Base-by-base conservation (phyloP, 371 early-diverging fungal species). In the Mucor lusitanicus region DNA sequence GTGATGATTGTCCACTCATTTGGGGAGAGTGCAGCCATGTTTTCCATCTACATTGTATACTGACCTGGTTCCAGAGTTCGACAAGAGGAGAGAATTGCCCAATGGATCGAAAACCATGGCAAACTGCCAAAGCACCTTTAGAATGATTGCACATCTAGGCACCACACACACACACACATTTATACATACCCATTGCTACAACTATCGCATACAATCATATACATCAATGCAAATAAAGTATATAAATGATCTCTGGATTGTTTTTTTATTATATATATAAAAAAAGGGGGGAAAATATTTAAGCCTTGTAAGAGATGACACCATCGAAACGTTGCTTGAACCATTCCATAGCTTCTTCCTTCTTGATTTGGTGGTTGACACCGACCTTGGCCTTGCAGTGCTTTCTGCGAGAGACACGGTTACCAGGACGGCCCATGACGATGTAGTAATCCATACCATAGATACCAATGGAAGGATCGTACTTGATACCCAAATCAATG, bases 401-500 rank as follows among this genome's bases (percentile, higher is more conserved):
- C 93, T 95, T 98, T 84, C 99, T 94, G 74, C 97, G 94, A 71
- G 97, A 82, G 73, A 99, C 96, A 77, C 99, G 94, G 90, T 85
- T 86, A 75, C 99, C 99, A 62, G 98, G 97, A 82, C 99, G 96
- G 68, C 95, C 94, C 91, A 99, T 93, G 85, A 97, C 96, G 76
- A 99, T 94, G 88, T 91, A 95, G 86, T 97, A 98, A 87, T 98
- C 97, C 96, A 99, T 94, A 78, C 96, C 97, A 85, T 96, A 97
- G 77, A 96, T 96, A 89, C 99, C 98, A 78, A 99, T 98, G 84
- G 91, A 89, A 56, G 99, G 99, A 87, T 99, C 99, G 90, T 99
- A 99, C 93, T 99, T 99, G 90, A 99, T 99, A 76, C 99, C 99
- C 80, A 99, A 90, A 88, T 99, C 99, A 73, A 99, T 99, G 91